Percentiles rank a stretch among this genome's conserved stretches.
Evolutionary conservation across 1,284 basidiomycete species (phyloP).

Genomic region (Amylostereum areolatum): DNA sequence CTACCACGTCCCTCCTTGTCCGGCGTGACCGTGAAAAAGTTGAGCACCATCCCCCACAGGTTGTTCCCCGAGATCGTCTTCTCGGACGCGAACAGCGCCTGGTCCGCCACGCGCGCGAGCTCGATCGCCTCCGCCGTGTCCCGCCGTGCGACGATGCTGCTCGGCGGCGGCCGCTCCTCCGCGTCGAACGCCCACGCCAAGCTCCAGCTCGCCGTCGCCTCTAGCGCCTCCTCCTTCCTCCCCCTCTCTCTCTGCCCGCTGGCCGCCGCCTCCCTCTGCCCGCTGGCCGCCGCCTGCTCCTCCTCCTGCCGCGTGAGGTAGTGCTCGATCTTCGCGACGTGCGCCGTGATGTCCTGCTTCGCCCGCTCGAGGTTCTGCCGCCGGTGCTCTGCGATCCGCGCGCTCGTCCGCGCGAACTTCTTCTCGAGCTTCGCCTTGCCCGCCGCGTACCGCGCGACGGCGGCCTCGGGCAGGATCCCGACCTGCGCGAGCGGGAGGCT

Average conservation of each 20-base stretch:
- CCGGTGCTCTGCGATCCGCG: constrained; percentile 56
- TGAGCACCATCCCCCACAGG: constrained; percentile 61
- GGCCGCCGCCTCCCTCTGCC: constrained; percentile 19
- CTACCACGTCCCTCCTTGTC: constrained; percentile 24
- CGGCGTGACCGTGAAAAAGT: constrained; percentile 46
- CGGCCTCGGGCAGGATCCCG: constrained; percentile 63
- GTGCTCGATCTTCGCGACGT: constrained; percentile 39
- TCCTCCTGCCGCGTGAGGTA: constrained; percentile 22
- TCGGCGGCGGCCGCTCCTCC: constrained; percentile 74
- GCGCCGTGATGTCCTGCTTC: constrained; percentile 46
- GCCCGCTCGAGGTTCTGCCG: constrained; percentile 53
- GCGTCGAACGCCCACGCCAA: constrained; percentile 74
- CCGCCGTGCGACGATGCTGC: constrained; percentile 72
- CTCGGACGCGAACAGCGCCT: constrained; percentile 50
- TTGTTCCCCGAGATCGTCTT: constrained; percentile 56
- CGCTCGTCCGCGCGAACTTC: constrained; percentile 53
- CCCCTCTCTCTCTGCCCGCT: constrained; percentile 22
- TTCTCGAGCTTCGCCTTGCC: constrained; percentile 51
- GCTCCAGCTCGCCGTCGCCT: constrained; percentile 48
- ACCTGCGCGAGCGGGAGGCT: constrained; percentile 52
- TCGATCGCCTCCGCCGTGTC: constrained; percentile 71
- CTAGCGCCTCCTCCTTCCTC: constrained; percentile 33
- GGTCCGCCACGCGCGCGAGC: constrained; percentile 66
- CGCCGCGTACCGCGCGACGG: constrained; percentile 58
- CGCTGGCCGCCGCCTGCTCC: constrained; percentile 14